phyloP scores from a whole-genome alignment of 2,329 filamentous ascomycete species.

The Dactylellina sp. region DNA sequence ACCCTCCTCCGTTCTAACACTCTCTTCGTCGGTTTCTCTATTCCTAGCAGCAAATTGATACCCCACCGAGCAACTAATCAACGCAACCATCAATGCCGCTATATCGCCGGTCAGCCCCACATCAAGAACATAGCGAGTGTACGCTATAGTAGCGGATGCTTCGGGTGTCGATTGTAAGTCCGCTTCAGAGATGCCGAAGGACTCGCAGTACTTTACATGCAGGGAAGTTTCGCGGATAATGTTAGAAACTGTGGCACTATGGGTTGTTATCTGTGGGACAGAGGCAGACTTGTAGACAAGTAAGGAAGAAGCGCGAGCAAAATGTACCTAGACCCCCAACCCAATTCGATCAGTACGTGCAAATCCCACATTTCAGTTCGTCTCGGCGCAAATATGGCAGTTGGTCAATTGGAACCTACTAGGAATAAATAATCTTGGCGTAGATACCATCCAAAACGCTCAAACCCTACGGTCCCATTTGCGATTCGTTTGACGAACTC shows the following conservation, averaged over 20 bases:
- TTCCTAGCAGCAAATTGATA: constrained; percentile 83
- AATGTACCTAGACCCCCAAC: constrained; percentile 74
- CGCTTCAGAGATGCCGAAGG: constrained; percentile 79
- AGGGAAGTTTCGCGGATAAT: constrained; percentile 83
- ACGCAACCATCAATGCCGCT: constrained; percentile 84
- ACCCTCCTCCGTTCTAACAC: constrained; percentile 66
- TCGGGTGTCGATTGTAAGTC: constrained; percentile 81
- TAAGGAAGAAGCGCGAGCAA: constrained; percentile 85
- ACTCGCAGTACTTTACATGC: constrained; percentile 83
- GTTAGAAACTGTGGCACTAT: constrained; percentile 78
- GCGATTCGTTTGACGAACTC: constrained; percentile 83
- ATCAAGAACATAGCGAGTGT: constrained; percentile 88
- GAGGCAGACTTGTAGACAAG: constrained; percentile 85
- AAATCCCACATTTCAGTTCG: neutral
- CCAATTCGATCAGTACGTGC: too few species aligned
- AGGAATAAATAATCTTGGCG: constrained; percentile 93
- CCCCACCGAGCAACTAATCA: constrained; percentile 89
- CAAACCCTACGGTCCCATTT: constrained; percentile 77
- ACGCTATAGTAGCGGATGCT: constrained; percentile 77
- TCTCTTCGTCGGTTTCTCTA: constrained; percentile 70
- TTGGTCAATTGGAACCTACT: constrained; percentile 66
- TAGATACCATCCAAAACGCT: constrained; percentile 87
- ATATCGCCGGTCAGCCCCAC: constrained; percentile 88
- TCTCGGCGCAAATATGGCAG: neutral
- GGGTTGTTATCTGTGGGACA: constrained; percentile 76